These are phyloP conservation scores for Aphanoascus verrucosus DNA, from an alignment of 2,329 filamentous ascomycete species.

Conservation along the genomic window DNA sequence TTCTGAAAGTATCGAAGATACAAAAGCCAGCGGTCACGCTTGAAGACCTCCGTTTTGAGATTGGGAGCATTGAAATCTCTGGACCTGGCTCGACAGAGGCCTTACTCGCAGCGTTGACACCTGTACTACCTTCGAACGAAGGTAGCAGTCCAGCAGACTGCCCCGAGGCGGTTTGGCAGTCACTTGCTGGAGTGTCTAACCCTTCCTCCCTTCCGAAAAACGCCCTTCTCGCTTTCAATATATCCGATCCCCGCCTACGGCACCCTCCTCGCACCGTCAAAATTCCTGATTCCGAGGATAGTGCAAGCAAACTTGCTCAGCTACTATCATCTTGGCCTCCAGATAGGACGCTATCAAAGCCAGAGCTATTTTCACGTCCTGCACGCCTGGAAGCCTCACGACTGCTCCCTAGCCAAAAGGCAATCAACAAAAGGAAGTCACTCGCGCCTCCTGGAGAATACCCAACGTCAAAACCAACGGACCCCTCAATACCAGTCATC, in stretches of 20 bases:
- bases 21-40: constrained; percentile 52
- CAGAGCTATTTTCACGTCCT: constrained; percentile 57
- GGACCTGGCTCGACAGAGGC: constrained; percentile 72
- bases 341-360: constrained; percentile 41
- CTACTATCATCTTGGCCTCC: constrained; percentile 57
- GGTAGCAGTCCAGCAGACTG: constrained; percentile 20
- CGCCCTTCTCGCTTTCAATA: constrained; percentile 59
- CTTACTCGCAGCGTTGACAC: constrained; percentile 57
- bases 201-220: constrained; percentile 59
- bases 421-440: constrained; percentile 65
- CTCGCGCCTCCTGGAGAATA: constrained; percentile 52
- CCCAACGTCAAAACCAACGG: constrained; percentile 47
- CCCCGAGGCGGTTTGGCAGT: constrained; percentile 33
- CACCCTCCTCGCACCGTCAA: constrained; percentile 57
- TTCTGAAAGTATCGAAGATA: constrained; percentile 48
- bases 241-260: constrained; percentile 67
- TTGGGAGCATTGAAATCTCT: constrained; percentile 59
- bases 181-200: constrained; percentile 48
- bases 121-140: constrained; percentile 30
- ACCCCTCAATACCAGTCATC: constrained; percentile 69
- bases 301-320: constrained; percentile 43
- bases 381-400: constrained; percentile 54
- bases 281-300: constrained; percentile 28
- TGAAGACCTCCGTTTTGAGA: constrained; percentile 59
- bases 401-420: constrained; percentile 62